phyloP scores from a whole-genome alignment of 1,284 basidiomycete species.

The Cystobasidium sp. region DNA sequence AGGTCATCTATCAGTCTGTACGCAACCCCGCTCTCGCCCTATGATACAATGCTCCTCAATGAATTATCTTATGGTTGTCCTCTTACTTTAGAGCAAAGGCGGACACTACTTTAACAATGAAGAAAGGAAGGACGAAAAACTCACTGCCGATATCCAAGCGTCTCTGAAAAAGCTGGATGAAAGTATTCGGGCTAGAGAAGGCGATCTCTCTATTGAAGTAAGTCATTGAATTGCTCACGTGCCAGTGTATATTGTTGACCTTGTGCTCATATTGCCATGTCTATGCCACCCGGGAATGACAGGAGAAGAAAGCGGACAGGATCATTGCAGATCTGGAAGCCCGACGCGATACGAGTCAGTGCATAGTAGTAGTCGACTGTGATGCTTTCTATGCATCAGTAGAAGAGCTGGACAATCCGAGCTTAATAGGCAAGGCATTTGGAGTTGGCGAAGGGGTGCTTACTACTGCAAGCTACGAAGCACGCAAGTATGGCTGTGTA shows the following conservation, averaged over 20 bases:
- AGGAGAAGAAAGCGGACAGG: slow-evolving; percentile 65
- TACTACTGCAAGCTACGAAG: slow-evolving; percentile 87
- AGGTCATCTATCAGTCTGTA: slow-evolving; percentile 50
- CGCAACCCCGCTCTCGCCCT: neutral
- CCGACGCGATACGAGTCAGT: slow-evolving; percentile 76
- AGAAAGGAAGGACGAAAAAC: slow-evolving; percentile 76
- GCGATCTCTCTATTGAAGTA: slow-evolving; percentile 58
- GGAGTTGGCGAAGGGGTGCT: slow-evolving; percentile 78
- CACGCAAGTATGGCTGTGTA: slow-evolving; percentile 72
- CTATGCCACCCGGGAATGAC: slow-evolving; percentile 55
- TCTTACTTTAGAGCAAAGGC: slow-evolving; percentile 46
- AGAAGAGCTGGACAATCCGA: slow-evolving; percentile 74
- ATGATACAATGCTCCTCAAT: neutral
- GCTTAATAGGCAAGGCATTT: slow-evolving; percentile 80
- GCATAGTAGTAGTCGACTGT: slow-evolving; percentile 85
- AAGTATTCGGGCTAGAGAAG: slow-evolving; percentile 64
- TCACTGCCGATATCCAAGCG: slow-evolving; percentile 65
- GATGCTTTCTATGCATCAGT: slow-evolving; percentile 74
- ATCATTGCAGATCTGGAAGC: slow-evolving; percentile 75
- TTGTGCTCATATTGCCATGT: slow-evolving; percentile 25
- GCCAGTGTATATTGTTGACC: neutral
- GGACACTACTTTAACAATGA: slow-evolving; percentile 66
- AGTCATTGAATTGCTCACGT: neutral
- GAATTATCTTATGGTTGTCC: no score
- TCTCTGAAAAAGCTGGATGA: slow-evolving; percentile 72